Evolutionary conservation across 257 asterid species (phyloP), one percentile per base, ranked within the genome.

Genomic region (Lycium ferocissimum): DNA sequence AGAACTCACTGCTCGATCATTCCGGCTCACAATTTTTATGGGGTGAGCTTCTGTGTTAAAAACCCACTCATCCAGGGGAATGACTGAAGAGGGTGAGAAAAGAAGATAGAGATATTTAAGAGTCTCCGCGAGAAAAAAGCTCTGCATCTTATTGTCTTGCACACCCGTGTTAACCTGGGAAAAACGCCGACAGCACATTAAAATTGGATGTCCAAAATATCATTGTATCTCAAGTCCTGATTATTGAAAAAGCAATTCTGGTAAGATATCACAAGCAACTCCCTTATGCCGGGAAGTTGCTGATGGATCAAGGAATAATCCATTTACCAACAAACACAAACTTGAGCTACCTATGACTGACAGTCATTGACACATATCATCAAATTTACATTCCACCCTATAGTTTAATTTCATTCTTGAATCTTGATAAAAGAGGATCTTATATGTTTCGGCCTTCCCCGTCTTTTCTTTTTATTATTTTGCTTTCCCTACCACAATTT

Each of bases 21-120:
- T 82, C 51, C 98, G 91, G 69, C 91, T 9, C 33, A 87, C 89
- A 18, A 97, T 94, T 85, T 86, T 94, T 76, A 97, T 88, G 38
- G 98, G 99, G 94, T 97, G 98, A 1, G 99, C 98, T 87, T 97
- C 99, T 0, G 98, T 97, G 91, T 97, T 97, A 58, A 97, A 97
- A 54, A 97, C 99, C 99, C 99, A 97, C 87, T 93, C 95, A 38
- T 95, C 98, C 53, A 97, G 93, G 26, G 99, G 87, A 53, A 97
- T 94, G 65, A 95, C 95, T 1, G 98, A 91, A 80, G 98, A 73
- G 15, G 99, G 98, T 75, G 98, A 95, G 87, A 94, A 97, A 20
- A 97, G 97, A 87, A 97, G 98, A 89, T 95, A 97, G 26, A 97
- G 90, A 87, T 97, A 97, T 84, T 97, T 97, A 62, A 97, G 92